These are phyloP conservation scores for Aspergillus cejpii DNA, from an alignment of 2,329 filamentous ascomycete genomes.

Conservation along the genomic window DNA sequence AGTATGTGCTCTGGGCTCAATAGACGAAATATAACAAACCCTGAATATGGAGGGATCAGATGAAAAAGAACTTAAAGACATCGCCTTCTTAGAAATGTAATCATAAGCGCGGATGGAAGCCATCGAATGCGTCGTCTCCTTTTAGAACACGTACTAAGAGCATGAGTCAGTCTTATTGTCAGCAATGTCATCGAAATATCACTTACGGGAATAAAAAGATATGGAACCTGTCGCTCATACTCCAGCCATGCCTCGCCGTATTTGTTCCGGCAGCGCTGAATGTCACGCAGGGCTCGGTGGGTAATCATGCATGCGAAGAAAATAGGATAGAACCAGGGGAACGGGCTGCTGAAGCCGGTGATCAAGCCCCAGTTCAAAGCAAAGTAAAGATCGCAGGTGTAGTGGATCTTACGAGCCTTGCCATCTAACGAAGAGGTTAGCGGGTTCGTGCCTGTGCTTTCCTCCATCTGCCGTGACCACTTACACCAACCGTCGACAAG, in stretches of 20 bases:
- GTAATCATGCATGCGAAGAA: slow-evolving; percentile 77
- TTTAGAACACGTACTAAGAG: slow-evolving; percentile 31
- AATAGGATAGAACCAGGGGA: slow-evolving; percentile 82
- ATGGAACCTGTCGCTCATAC: slow-evolving; percentile 73
- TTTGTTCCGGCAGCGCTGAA: slow-evolving; percentile 66
- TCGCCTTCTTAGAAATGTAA: neutral
- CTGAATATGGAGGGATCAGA: neutral
- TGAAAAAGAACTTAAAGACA: too few relatives aligned
- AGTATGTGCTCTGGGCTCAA: neutral
- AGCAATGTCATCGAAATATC: too few relatives aligned
- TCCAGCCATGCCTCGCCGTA: slow-evolving; percentile 77
- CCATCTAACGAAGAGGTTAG: slow-evolving; percentile 46
- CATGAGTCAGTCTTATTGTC: slow-evolving; percentile 2
- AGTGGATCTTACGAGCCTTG: slow-evolving; percentile 71
- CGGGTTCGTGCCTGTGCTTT: neutral
- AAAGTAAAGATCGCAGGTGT: slow-evolving; percentile 73
- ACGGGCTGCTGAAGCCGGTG: slow-evolving; percentile 71
- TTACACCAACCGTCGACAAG: slow-evolving; percentile 78
- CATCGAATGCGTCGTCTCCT: neutral
- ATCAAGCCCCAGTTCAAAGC: slow-evolving; percentile 73
- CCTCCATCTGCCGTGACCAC: slow-evolving; percentile 19
- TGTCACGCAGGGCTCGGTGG: slow-evolving; percentile 69
- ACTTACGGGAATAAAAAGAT: slow-evolving; percentile 70
- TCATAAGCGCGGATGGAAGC: neutral
- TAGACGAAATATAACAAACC: neutral